Base-by-base conservation (phyloP, 352 stramenopile genomes). In the Phytophthora tentaculata region DNA sequence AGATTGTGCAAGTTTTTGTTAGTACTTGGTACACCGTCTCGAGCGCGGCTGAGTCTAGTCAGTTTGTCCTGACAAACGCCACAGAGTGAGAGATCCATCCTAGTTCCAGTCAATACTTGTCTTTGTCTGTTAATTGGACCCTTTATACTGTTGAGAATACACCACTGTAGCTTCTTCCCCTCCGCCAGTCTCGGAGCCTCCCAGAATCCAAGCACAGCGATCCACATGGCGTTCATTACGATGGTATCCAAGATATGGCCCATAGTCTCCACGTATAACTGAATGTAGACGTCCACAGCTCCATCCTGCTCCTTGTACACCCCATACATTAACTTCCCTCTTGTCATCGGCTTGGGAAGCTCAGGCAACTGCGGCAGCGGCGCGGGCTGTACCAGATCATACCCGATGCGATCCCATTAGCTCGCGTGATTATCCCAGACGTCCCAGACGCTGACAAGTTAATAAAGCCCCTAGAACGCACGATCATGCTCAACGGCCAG, bases 231-330 rank as follows among this genome's bases (percentile, higher is more conserved):
- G 45, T 71, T 67, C 64, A 68, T 60, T 26, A 69, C 62, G 10
- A 71, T 45, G 3, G 63, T 50, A 20, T 71, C 62, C n/a, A 71
- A 48, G 19, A 75, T 61, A 43, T 58, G 52, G 6, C 63, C 56
- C 49, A 59, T 67, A 3, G 63, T 65, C 51, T 87, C 77, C 43
- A 84, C 70, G 4, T 71, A 77, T 19, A 70, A 45, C 9, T 73
- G 80, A 52, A 86, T 85, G 58, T 84, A 88, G 28, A 90, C 59
- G 29, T 88, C 79, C 20, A 90, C 81, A 10, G 60, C 70, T 17
- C 74, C 71, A 26, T 79, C 67, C 16, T 66, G 50, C 20, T 90
- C 71, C 26, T 67, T 59, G 49, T 81, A 90, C 16, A 90, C 74
- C 26, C 67, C 71, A 35, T 75, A 78, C 67, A 77, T 78, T 29